Base-by-base conservation (phyloP, 192 early-diverging fungal species). In the Rhizoclosmatium sp. region DNA sequence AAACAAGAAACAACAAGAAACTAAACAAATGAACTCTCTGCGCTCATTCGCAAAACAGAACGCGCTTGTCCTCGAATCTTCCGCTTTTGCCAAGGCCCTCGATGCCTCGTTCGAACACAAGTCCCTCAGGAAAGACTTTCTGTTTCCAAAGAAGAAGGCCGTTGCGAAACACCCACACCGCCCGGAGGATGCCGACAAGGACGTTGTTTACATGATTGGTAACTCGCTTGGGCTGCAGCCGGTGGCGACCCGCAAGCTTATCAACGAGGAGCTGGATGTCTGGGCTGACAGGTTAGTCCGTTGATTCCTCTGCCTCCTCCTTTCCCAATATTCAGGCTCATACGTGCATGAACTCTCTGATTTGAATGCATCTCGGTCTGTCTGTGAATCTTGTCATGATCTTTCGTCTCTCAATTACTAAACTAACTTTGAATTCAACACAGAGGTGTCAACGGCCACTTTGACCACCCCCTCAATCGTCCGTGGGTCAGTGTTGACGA, bases 201-300 rank as follows among this genome's bases (percentile, higher is more conserved):
- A 31, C 47, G 12, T 4, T 62, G 82, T 92, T 12, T 99, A 99
- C 82, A 85, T 99, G 62, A 95, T 95, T 82, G 98, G 98, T 39
- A 98, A 99, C 86, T 97, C 96, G 5, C 89, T 99, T 12, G 96
- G 98, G 3, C 86, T 98, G 74, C 87, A 93, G 81, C 96, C 98
- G 47, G 89, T 87, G 51, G 81, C 85, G 12, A 89, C 93, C 0
- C 82, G 87, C 23, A 82, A 84, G 9, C 81, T 93, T 4, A 79
- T 99, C n/a, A 88, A 86, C 59, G 90, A 99, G 84, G 98, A 99
- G 81, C 84, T 99, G 73, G 92, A 97, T 59, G 91, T 93, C 48
- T 99, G 98, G 98, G 92, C 89, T 66, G 75, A 86, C 61, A 64
- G 83, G 92, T 91, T 80, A 76, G 76, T 84, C 48, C 67, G 49